Base-by-base conservation (phyloP, 441 rosid species). In the Croton setiger region DNA sequence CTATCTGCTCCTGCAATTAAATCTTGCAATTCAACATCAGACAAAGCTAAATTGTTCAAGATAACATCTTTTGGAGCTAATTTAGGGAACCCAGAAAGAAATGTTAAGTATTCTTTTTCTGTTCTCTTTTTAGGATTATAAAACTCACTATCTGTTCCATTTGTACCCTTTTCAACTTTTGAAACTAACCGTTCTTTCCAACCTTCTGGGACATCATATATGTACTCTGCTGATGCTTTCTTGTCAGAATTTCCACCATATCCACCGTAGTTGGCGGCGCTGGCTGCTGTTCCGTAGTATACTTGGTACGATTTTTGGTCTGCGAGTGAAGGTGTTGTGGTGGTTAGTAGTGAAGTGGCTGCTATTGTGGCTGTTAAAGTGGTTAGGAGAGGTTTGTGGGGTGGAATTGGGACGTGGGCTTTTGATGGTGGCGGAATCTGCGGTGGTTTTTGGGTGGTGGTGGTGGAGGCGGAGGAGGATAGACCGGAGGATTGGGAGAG, bases 101-200 rank as follows among this genome's bases (percentile, higher is more conserved):
- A 93, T 8, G 96, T 93, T 53, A 93, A 76, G 81, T 93, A 91
- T 81, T 91, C 96, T 59, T 83, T 85, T 80, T 89, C 93, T 4
- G 84, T 78, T 71, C 49, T 85, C 87, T 93, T 93, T 79, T 87
- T 93, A 0, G 96, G 98, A 65, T 89, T 93, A 76, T 85, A 93
- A 78, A 91, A 88, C 74, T 93, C 97, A 73, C 96, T 91, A 79
- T 93, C 95, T 0, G 96, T 93, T 39, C 97, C 95, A 60, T 91
- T 91, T 10, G 97, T 91, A n/a, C 97, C 98, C 74, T 93, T 93
- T 82, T 93, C 96, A 8, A 93, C 93, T 64, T 93, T 93, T 27
- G 98, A 88, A 41, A 93, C 96, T 41, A 85, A 74, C 20, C 95
- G 78, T 72, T 93, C 97, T 74, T 91, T 91, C 97, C 97, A 93